Evolutionary conservation across 2,329 filamentous ascomycete species (phyloP), one percentile per base, ranked within the genome.

Genomic region (Dactylellina haptotyla): DNA sequence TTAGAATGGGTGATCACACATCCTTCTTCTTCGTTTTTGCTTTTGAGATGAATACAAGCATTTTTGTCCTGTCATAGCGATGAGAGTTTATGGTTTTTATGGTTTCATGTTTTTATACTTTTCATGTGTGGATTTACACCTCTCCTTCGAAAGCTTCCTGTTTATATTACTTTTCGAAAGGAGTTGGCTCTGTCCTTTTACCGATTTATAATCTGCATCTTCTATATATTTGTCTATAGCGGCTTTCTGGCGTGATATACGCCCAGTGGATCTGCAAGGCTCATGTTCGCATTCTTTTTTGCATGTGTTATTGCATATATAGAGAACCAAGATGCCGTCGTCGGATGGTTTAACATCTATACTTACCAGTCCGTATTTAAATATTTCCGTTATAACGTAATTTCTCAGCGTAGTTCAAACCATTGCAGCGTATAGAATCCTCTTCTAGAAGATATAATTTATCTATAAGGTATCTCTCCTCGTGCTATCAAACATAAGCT

Each of bases 81-180:
- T 54, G 50, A 54, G 50, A 54, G 50, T 54, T 53, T 54, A 37
- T 54, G 16, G 4, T 37, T 34, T 34, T 39, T 54, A 30, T 28
- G 30, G 30, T 34, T 26, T 12, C 50, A 39, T 39, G 48, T 20
- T 20, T 53, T 54, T 30, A 23, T n/a, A 23, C 20, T 37, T 54
- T 25, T 54, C 6, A 39, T 39, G n/a, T 4, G 10, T 54, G 30
- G n/a, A 20, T 45, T 5, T 5, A 34, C 30, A 34, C 25, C 16
- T 45, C 4, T 45, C 9, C 16, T 45, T n/a, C 25, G 4, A n/a
- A 4, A n/a, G 14, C 4, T 34, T 32, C 26, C 26, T 8, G 18
- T 51, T 14, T 51, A n/a, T 14, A 32, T 6, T 20, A n/a, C 16
- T 16, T 20, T 1, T 2, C 18, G 14, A 9, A 9, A 10, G 14